phyloP scores from a whole-genome alignment of 2,329 filamentous ascomycete species.

The Bipolaris victoriae region DNA sequence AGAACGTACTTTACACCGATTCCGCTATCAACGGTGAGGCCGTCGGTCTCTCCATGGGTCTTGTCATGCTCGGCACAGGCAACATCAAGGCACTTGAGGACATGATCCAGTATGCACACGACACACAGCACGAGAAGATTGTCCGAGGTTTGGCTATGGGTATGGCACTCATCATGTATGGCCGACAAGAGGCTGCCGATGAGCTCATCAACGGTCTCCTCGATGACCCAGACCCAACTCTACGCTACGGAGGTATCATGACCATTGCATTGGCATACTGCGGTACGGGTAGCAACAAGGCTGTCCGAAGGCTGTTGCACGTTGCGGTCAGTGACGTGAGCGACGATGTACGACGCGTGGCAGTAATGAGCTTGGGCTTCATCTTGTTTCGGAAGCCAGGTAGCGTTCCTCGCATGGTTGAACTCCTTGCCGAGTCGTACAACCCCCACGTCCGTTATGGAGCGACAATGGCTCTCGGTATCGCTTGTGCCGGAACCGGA shows the following conservation, averaged over 20 bases:
- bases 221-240: slow-evolving; percentile 88
- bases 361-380: slow-evolving; percentile 97
- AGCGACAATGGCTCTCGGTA: slow-evolving; percentile 96
- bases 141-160: slow-evolving; percentile 93
- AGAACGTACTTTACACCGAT: slow-evolving; percentile 86
- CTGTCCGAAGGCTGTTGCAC: slow-evolving; percentile 92
- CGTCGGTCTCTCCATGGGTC: slow-evolving; percentile 92
- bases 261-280: slow-evolving; percentile 98
- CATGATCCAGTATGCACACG: slow-evolving; percentile 97
- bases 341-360: slow-evolving; percentile 93
- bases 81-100: slow-evolving; percentile 92
- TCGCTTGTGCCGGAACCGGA: slow-evolving; percentile 95
- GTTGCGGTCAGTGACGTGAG: slow-evolving; percentile 97
- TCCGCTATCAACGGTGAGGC: slow-evolving; percentile 97
- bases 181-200: slow-evolving; percentile 91
- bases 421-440: slow-evolving; percentile 96
- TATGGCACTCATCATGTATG: slow-evolving; percentile 99
- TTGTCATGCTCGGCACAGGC: slow-evolving; percentile 98
- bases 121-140: slow-evolving; percentile 99
- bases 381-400: slow-evolving; percentile 98
- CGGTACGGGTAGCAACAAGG: slow-evolving; percentile 97
- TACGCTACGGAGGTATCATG: slow-evolving; percentile 97
- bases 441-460: slow-evolving; percentile 98
- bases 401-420: slow-evolving; percentile 97
- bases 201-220: slow-evolving; percentile 92